A percentile compares a stretch with the other conserved stretches of the same genome.
Evolutionary conservation across 768 basidiomycete species (phyloP).

Genomic region (Rickenella mellea): DNA sequence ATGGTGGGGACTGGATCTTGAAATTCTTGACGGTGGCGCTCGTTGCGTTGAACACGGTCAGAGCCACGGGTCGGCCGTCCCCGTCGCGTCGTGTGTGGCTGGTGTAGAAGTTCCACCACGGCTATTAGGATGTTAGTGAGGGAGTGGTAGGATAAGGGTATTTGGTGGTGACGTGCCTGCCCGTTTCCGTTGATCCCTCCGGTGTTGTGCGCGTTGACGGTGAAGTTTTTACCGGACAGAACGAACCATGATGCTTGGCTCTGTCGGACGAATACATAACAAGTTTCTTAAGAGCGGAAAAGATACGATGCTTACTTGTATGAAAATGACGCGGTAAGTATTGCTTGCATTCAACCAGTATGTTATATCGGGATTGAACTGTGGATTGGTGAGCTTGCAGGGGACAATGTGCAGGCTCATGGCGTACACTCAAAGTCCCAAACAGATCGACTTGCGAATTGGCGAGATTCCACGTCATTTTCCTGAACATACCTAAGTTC

Average conservation of each 20-base stretch:
- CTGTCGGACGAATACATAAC: slow-evolving; percentile 16
- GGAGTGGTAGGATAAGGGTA: not conserved
- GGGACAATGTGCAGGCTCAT: not conserved
- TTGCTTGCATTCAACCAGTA: slow-evolving; percentile 46
- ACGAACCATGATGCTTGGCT: slow-evolving; percentile 59
- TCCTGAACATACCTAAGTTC: slow-evolving; percentile 7
- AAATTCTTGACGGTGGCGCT: slow-evolving; percentile 38
- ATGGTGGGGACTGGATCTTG: slow-evolving; percentile 43
- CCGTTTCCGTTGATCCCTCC: slow-evolving; percentile 58
- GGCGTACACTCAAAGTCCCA: slow-evolving; percentile 2
- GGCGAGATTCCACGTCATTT: slow-evolving; percentile 6
- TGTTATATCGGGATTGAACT: slow-evolving; percentile 46
- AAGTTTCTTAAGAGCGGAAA: not conserved
- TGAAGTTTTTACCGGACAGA: slow-evolving; percentile 45
- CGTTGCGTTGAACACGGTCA: slow-evolving; percentile 38
- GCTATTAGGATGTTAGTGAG: slow-evolving; percentile 16
- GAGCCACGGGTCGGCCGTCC: slow-evolving; percentile 47
- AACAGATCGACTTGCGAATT: slow-evolving; percentile 3
- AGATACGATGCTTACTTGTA: slow-evolving; percentile 32
- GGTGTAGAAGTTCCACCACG: slow-evolving; percentile 49
- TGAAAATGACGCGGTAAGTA: slow-evolving; percentile 53
- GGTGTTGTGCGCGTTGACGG: slow-evolving; percentile 42
- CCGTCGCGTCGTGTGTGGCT: slow-evolving; percentile 38
- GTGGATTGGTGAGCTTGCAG: not conserved
- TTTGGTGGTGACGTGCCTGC: slow-evolving; percentile 24